Evolutionary conservation across 129 eudicot genomes (phyloP).

Genomic region (Apium graveolens): DNA sequence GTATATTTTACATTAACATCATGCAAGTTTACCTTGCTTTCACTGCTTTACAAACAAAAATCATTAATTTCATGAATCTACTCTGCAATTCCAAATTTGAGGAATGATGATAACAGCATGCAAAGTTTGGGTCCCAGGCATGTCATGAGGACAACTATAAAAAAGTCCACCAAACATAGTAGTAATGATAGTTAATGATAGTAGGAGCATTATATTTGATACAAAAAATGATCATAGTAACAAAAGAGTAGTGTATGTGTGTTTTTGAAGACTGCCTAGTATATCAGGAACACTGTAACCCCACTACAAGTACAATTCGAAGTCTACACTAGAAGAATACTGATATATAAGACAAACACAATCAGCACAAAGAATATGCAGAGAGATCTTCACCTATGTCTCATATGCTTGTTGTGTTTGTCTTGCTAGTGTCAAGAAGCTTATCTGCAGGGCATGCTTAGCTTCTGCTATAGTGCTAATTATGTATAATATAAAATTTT

Average conservation of each 20-base stretch:
- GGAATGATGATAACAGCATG: background rate
- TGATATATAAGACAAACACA: no score
- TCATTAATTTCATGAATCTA: background rate
- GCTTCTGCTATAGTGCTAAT: background rate
- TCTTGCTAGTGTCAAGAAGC: background rate
- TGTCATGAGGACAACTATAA: constrained; percentile 4
- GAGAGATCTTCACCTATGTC: constrained; percentile 3
- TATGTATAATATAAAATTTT: no score
- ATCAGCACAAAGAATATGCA: background rate
- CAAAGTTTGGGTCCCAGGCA: constrained; percentile 2
- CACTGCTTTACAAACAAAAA: background rate
- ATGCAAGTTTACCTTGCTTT: background rate
- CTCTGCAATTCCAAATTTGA: background rate
- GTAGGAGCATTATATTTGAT: background rate
- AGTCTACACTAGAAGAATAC: no score
- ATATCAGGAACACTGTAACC: no score
- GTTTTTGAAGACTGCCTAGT: constrained; percentile 4
- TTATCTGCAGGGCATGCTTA: background rate
- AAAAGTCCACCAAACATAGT: background rate
- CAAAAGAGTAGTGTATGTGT: background rate
- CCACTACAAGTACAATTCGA: no score
- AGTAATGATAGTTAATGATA: background rate
- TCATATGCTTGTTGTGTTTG: background rate
- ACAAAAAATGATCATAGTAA: background rate
- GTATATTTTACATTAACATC: background rate